phyloP scores from a whole-genome alignment of 2,329 filamentous ascomycete genomes.

The Penicillium janthinellum region DNA sequence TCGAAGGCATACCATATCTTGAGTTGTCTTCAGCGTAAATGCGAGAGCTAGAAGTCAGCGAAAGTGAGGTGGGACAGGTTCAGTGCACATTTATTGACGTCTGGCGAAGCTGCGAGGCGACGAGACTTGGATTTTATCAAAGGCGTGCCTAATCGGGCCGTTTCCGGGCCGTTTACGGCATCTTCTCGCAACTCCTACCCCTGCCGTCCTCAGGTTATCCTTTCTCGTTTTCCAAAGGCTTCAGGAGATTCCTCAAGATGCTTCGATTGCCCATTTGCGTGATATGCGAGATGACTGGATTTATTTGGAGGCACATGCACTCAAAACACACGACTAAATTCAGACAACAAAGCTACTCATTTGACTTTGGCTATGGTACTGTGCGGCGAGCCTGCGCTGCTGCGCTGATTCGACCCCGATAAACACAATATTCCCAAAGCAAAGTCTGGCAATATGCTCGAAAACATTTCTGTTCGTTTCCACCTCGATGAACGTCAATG shows the following conservation, averaged over 20 bases:
- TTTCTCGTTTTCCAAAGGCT: not conserved
- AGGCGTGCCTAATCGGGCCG: not conserved
- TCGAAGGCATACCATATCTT: not conserved
- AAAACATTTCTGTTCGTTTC: too few species aligned
- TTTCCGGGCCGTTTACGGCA: conserved; percentile 4
- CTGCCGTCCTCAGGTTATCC: too few species aligned
- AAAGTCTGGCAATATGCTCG: not conserved
- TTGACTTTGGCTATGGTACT: not conserved
- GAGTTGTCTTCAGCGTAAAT: not conserved
- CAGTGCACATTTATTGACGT: not conserved
- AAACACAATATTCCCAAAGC: not conserved
- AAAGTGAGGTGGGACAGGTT: too few species aligned
- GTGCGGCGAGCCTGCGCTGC: not conserved
- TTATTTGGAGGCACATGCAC: not conserved
- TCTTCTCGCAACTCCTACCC: not conserved
- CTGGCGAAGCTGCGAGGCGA: not conserved
- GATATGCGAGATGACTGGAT: too few species aligned
- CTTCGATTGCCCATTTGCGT: not conserved
- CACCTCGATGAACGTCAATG: not conserved
- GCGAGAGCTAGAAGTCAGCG: not conserved
- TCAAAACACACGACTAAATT: not conserved
- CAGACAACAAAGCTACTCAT: not conserved
- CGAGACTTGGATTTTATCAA: not conserved
- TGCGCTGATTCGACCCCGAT: not conserved
- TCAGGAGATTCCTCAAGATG: not conserved